Evolutionary conservation across 129 eudicot genomes (phyloP).

Genomic region (Kitagawia praeruptora): DNA sequence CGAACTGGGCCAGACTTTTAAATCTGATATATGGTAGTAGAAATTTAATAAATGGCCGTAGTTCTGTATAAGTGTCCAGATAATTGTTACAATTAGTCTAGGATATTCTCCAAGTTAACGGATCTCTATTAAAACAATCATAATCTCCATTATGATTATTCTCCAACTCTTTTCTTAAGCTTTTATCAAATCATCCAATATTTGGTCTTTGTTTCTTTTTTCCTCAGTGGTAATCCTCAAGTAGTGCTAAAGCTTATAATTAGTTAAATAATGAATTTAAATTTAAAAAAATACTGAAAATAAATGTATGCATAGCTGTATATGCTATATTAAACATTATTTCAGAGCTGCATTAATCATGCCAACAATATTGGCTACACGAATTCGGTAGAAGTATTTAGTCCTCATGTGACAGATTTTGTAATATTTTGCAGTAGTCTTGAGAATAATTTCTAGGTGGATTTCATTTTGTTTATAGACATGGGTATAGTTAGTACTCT

Average conservation of each 20-base stretch:
- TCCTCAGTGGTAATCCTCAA: neutral
- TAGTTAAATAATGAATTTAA: too few relatives aligned
- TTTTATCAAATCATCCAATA: neutral
- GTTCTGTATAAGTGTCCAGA: neutral
- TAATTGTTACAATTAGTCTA: neutral
- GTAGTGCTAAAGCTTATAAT: neutral
- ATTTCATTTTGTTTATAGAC: neutral
- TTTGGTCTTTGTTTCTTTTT: neutral
- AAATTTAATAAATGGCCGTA: neutral
- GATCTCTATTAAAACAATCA: neutral
- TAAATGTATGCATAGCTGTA: neutral
- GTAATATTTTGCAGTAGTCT: neutral
- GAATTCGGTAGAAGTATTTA: neutral
- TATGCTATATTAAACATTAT: neutral
- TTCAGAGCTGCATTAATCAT: neutral
- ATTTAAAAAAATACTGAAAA: too few relatives aligned
- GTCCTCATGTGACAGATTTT: neutral
- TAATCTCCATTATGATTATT: neutral
- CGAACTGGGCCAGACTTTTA: too few relatives aligned
- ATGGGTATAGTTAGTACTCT: neutral
- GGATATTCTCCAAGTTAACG: neutral
- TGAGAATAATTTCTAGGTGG: neutral
- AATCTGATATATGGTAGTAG: neutral
- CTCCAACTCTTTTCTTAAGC: neutral
- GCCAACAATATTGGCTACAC: neutral